Evolutionary conservation across 2,329 filamentous ascomycete species (phyloP).

Genomic region (Fusarium bactridioides): DNA sequence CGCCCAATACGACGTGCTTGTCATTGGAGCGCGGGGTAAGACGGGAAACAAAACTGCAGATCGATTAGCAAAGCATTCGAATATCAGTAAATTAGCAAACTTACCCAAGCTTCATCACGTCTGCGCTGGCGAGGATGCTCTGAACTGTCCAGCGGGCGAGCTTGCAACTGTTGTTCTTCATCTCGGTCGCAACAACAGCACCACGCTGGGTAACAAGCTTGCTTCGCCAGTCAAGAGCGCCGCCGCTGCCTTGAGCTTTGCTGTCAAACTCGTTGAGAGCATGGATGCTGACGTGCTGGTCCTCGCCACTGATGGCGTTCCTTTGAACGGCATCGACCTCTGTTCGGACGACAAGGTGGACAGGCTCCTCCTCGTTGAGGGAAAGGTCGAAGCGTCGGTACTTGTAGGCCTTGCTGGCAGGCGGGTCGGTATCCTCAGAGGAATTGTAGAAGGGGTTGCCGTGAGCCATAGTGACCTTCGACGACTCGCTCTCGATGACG

Average conservation of each 20-base stretch:
- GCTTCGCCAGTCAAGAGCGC: constrained; percentile 94
- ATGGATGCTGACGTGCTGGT: constrained; percentile 91
- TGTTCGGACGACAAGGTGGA: constrained; percentile 91
- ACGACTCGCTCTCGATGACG: constrained; percentile 79
- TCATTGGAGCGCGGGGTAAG: constrained; percentile 91
- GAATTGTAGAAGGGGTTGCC: constrained; percentile 98
- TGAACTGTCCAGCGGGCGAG: constrained; percentile 97
- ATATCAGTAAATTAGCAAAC: constrained; percentile 43
- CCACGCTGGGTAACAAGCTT: constrained; percentile 95
- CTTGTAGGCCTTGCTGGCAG: constrained; percentile 97
- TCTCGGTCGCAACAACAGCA: constrained; percentile 97
- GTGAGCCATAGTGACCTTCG: constrained; percentile 84
- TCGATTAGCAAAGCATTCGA: constrained; percentile 17
- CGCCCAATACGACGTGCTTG: constrained; percentile 93
- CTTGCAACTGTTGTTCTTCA: constrained; percentile 99
- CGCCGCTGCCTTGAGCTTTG: constrained; percentile 94
- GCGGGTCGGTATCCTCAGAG: constrained; percentile 88
- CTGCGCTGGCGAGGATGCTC: constrained; percentile 95
- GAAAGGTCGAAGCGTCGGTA: constrained; percentile 97
- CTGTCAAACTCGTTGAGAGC: constrained; percentile 99
- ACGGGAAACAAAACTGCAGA: constrained; percentile 86
- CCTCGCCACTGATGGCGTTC: constrained; percentile 90
- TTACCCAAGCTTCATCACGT: constrained; percentile 97
- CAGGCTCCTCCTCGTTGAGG: constrained; percentile 91
- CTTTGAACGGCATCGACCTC: constrained; percentile 96